Conservation (phyloP, 2,329 filamentous ascomycete genomes). For the Alternaria sp. region DNA sequence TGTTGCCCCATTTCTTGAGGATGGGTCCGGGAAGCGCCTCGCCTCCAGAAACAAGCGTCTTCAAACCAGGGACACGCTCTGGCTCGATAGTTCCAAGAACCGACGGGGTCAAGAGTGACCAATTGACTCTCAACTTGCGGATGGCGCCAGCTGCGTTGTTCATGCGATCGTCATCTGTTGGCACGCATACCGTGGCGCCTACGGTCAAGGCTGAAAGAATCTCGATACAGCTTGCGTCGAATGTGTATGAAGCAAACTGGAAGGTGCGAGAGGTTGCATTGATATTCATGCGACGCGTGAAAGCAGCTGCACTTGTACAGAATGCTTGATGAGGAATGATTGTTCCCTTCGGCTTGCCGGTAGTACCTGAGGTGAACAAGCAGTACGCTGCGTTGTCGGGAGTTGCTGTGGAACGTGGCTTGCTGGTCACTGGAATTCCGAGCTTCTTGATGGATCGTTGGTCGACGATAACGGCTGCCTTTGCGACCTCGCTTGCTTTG, state of each 20-base stretch:
- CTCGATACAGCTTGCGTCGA: constrained; percentile 62
- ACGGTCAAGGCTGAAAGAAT: constrained; percentile 60
- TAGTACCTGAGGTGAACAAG: constrained; percentile 59
- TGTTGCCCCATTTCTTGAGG: constrained; percentile 53
- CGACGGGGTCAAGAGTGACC: constrained; percentile 40
- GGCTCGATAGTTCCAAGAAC: constrained; percentile 49
- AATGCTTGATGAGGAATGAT: constrained; percentile 68
- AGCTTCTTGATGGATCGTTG: constrained; percentile 49
- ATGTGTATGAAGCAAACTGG: constrained; percentile 58
- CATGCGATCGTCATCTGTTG: constrained; percentile 61
- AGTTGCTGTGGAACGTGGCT: constrained; percentile 46
- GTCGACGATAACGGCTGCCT: constrained; percentile 40
- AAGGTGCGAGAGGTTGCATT: constrained; percentile 63
- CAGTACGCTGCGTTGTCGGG: constrained; percentile 63
- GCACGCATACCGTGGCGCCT: constrained; percentile 61
- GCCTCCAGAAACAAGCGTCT: constrained; percentile 53
- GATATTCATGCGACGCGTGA: constrained; percentile 50
- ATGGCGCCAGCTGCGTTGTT: constrained; percentile 58
- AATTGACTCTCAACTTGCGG: constrained; percentile 35
- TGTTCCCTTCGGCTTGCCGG: constrained; percentile 62
- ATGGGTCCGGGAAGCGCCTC: constrained; percentile 51
- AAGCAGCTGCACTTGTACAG: constrained; percentile 52
- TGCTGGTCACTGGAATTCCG: constrained; percentile 42
- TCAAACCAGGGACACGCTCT: constrained; percentile 50
- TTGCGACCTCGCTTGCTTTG: constrained; percentile 31